Base-by-base conservation (phyloP, 1,284 basidiomycete species). In the Cutaneotrichosporon mucoides region DNA sequence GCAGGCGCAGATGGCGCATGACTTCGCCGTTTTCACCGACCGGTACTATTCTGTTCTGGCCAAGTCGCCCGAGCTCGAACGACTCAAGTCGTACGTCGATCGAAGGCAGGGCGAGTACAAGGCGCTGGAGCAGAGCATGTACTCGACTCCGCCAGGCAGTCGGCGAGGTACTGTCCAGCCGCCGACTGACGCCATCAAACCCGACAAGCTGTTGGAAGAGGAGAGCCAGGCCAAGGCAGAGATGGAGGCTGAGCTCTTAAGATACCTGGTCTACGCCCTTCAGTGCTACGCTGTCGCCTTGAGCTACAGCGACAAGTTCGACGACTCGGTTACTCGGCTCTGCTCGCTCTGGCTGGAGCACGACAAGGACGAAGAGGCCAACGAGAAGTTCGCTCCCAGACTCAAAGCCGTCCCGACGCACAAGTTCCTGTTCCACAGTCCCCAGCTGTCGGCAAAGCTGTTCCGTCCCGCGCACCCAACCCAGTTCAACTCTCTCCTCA, bases 381-480 rank as follows among this genome's bases (percentile, higher is more conserved):
- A 76, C 10, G 59, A 66, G 4, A 82, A 83, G 0, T 78, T 95
- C 9, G 71, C 79, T 1, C 40, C 15, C 0, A 34, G 52, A 2
- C 59, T 73, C 4, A 9, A 8, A 34, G 79, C 80, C 1, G 84
- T 96, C n/a, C 89, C 92, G 0, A 90, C 92, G 0, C 83, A 86
- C 68, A 98, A 98, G 75, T 89, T 97, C 70, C 83, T 96, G 34
- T 89, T 91, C 72, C 83, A 98, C 38, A 86, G 90, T 66, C 91
- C 94, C 73, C 95, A 99, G 78, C 84, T 99, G 6, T 88, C 92
- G 0, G 92, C 95, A 16, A 85, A 94, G 4, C 81, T 98, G 16
- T 85, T 86, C 37, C 65, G 65, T n/a, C 83, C 76, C 62, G 64
- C 74, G 15, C 66, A 77, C 1, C 69, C 69, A 7, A 70, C 80